Evolutionary conservation across 2,329 filamentous ascomycete species (phyloP).

Genomic region (Dactylonectria estremocensis): DNA sequence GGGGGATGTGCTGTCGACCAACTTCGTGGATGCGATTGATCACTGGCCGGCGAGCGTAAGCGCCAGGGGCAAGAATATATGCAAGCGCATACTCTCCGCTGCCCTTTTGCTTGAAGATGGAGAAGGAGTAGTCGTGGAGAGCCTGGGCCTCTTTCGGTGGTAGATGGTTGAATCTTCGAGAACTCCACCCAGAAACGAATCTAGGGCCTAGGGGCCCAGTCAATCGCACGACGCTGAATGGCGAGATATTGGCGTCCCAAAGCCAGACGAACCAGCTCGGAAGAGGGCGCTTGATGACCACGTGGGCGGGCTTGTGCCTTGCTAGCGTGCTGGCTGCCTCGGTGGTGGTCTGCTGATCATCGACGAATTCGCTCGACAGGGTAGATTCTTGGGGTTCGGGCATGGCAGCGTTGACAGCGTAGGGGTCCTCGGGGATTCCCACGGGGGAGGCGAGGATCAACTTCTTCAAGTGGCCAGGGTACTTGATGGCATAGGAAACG

Average conservation of each 20-base stretch:
- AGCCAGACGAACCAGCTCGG: slow-evolving; percentile 93
- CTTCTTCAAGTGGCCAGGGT: slow-evolving; percentile 95
- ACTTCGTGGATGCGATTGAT: slow-evolving; percentile 90
- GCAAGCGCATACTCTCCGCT: slow-evolving; percentile 94
- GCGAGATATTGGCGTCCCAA: slow-evolving; percentile 97
- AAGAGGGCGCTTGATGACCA: slow-evolving; percentile 67
- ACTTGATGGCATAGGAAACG: slow-evolving; percentile 95
- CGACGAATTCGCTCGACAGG: slow-evolving; percentile 82
- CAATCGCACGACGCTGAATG: slow-evolving; percentile 91
- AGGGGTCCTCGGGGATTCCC: slow-evolving; percentile 94
- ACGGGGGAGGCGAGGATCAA: slow-evolving; percentile 95
- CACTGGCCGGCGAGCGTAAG: slow-evolving; percentile 89
- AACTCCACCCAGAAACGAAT: slow-evolving; percentile 95
- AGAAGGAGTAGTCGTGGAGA: slow-evolving; percentile 94
- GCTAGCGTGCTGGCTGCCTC: slow-evolving; percentile 59
- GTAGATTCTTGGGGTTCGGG: slow-evolving; percentile 83
- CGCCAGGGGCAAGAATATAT: slow-evolving; percentile 93
- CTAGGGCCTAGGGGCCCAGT: slow-evolving; percentile 91
- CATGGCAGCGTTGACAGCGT: slow-evolving; percentile 85
- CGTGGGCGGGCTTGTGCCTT: slow-evolving; percentile 51
- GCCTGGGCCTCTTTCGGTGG: slow-evolving; percentile 84
- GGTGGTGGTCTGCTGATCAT: slow-evolving; percentile 74
- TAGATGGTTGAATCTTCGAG: slow-evolving; percentile 90
- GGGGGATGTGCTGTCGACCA: slow-evolving; percentile 76
- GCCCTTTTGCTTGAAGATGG: slow-evolving; percentile 91